Conservation (phyloP, 192 early-diverging fungal genomes). For the Gigaspora rosea region DNA sequence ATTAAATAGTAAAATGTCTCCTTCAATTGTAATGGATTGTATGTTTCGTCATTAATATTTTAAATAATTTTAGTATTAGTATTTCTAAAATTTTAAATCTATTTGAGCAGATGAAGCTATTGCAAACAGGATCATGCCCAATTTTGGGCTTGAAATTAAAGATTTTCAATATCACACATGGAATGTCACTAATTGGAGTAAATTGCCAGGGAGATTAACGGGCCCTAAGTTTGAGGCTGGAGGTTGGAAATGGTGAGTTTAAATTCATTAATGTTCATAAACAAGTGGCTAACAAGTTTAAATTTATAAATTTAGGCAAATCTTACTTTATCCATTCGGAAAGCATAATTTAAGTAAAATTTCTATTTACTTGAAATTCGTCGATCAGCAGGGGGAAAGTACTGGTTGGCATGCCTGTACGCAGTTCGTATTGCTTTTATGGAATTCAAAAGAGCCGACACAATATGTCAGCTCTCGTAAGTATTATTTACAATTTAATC, state of each 20-base stretch:
- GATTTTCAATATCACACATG: slow-evolving; percentile 42
- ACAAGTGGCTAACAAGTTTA: no score
- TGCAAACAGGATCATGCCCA: slow-evolving; percentile 42
- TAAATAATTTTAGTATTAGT: no score
- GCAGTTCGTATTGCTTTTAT: slow-evolving; percentile 76
- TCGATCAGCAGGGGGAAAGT: slow-evolving; percentile 60
- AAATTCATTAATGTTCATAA: no score
- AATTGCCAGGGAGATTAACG: slow-evolving; percentile 44
- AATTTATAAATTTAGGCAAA: slow-evolving; percentile 57
- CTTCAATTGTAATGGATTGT: no score
- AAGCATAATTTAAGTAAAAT: slow-evolving; percentile 69
- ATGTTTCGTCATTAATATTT: no score
- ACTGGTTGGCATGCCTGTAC: slow-evolving; percentile 81
- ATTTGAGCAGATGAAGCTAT: slow-evolving; percentile 12
- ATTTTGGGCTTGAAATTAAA: slow-evolving; percentile 43
- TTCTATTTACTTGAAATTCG: slow-evolving; percentile 88
- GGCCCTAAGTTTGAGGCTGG: slow-evolving; percentile 51
- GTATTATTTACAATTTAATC: background rate
- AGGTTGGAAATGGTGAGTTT: slow-evolving; percentile 49
- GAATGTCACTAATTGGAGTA: slow-evolving; percentile 44
- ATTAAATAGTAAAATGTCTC: no score
- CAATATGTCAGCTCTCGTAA: slow-evolving; percentile 53
- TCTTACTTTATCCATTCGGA: slow-evolving; percentile 89
- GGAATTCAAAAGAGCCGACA: slow-evolving; percentile 69
- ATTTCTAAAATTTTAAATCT: no score